Conservation (phyloP, 2,329 filamentous ascomycete genomes). For the Stemphylium lycopersici region DNA sequence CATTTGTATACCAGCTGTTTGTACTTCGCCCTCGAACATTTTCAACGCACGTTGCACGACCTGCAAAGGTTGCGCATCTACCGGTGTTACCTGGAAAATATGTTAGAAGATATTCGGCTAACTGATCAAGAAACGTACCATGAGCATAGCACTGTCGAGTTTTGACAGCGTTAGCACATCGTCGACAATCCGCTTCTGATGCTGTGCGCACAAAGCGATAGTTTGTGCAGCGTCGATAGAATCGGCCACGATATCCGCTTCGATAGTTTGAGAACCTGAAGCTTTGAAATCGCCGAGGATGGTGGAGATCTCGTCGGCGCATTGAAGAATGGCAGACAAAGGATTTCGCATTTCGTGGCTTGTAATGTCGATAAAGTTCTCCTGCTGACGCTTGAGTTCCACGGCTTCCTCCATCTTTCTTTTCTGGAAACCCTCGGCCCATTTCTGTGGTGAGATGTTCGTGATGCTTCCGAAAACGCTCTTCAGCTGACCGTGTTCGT, state of each 20-base stretch:
- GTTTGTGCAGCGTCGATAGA: constrained; percentile 78
- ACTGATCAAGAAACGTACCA: constrained; percentile 46
- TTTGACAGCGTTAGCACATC: constrained; percentile 59
- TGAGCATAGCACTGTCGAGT: constrained; percentile 75
- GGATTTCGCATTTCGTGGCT: constrained; percentile 80
- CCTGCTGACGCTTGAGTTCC: constrained; percentile 79
- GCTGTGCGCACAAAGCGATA: constrained; percentile 77
- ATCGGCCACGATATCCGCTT: constrained; percentile 59
- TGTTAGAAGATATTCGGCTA: background rate
- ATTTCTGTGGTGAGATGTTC: constrained; percentile 85
- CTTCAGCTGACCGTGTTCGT: constrained; percentile 68
- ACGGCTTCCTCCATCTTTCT: constrained; percentile 80
- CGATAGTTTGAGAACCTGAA: constrained; percentile 55
- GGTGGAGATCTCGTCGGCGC: constrained; percentile 73
- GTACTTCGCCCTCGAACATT: constrained; percentile 79
- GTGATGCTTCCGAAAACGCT: constrained; percentile 82
- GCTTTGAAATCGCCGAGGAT: constrained; percentile 55
- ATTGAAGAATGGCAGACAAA: constrained; percentile 75
- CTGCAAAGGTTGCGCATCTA: constrained; percentile 69
- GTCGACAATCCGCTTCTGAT: constrained; percentile 69
- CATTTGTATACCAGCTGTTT: constrained; percentile 71
- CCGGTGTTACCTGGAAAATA: constrained; percentile 62
- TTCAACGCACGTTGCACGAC: constrained; percentile 72
- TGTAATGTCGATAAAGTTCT: constrained; percentile 82
- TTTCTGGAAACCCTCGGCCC: constrained; percentile 80